Base-by-base conservation (phyloP, 306 rosid genomes). In the Purshia tridentata region DNA sequence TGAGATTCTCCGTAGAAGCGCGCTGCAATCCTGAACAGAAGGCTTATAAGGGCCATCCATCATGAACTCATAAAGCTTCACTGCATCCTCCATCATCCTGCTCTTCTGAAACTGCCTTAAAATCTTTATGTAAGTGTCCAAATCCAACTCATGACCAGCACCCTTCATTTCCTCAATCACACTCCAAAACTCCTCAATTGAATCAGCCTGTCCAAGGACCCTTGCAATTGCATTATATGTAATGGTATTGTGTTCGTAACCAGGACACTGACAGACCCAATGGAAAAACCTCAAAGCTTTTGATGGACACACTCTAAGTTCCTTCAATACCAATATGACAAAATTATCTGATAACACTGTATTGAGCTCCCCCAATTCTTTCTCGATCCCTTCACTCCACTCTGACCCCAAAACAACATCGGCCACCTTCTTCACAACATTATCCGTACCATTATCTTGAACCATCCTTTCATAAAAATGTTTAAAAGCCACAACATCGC, bases 21-120 rank as follows among this genome's bases (percentile, higher is more conserved):
- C 0, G 39, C 53, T 46, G 78, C 92, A 87, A 63, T 91, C 88
- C 47, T 77, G 88, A 45, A 35, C 61, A 1, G 92, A 88, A 53
- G 99, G 99, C 83, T 84, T 74, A 67, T 81, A 89, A 9, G 92
- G 80, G 64, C 99, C 82, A 83, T 91, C 95, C 96, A 94, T 89
- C 97, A 91, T 94, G 72, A 80, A 81, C 88, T 91, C 99, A 58
- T 81, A 94, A 75, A 94, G 95, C 88, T 81, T 87, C 52, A 94
- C 99, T 6, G 96, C 96, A 23, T 91, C 97, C 76, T 82, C 91
- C 67, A 87, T 64, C 95, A 89, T 78, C 84, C 55, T 83, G 70
- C 57, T 65, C 89, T 76, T 94, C 67, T 80, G 87, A 73, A 94
- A 85, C 74, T 81, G 81, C 88, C 94, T 86, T 0, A 88, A 79